These are phyloP conservation scores for Aspergillus melleus DNA, from an alignment of 2,329 filamentous ascomycete genomes.

Conservation along the genomic window DNA sequence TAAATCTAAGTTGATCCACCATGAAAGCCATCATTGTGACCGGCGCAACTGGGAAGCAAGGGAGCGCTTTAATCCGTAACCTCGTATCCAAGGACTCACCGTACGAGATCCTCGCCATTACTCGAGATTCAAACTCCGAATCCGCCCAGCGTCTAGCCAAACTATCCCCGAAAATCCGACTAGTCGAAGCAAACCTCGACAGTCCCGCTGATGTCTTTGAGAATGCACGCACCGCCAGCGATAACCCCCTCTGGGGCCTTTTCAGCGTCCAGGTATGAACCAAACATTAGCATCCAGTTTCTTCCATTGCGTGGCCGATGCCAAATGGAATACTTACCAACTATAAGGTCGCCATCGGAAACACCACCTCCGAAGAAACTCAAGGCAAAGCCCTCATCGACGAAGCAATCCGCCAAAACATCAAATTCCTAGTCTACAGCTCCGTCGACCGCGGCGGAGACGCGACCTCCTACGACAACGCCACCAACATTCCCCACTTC, in stretches of 20 bases:
- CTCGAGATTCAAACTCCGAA: conserved; percentile 54
- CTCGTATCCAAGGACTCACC: conserved; percentile 29
- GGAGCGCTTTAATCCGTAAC: conserved; percentile 35
- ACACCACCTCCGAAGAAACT: conserved; percentile 40
- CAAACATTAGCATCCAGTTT: no score
- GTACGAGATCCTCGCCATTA: conserved; percentile 60
- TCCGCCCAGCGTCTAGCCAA: conserved; percentile 51
- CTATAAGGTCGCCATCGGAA: conserved; percentile 2
- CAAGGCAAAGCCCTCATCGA: conserved; percentile 63
- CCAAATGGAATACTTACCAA: no score
- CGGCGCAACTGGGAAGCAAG: conserved; percentile 46
- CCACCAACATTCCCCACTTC: conserved; percentile 63
- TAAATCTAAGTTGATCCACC: not conserved
- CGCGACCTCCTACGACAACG: conserved; percentile 46
- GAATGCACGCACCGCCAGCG: conserved; percentile 39
- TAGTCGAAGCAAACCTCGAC: conserved; percentile 61
- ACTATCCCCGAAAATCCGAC: conserved; percentile 49
- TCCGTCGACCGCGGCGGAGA: conserved; percentile 65
- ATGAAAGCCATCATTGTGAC: conserved; percentile 28
- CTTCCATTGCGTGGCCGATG: no score
- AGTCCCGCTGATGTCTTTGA: conserved; percentile 54
- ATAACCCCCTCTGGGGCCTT: conserved; percentile 56
- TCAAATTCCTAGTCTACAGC: conserved; percentile 64
- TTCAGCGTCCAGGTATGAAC: conserved; percentile 58
- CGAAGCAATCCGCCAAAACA: conserved; percentile 53